phyloP scores from a whole-genome alignment of 768 basidiomycete species.

The Lactarius sp. region DNA sequence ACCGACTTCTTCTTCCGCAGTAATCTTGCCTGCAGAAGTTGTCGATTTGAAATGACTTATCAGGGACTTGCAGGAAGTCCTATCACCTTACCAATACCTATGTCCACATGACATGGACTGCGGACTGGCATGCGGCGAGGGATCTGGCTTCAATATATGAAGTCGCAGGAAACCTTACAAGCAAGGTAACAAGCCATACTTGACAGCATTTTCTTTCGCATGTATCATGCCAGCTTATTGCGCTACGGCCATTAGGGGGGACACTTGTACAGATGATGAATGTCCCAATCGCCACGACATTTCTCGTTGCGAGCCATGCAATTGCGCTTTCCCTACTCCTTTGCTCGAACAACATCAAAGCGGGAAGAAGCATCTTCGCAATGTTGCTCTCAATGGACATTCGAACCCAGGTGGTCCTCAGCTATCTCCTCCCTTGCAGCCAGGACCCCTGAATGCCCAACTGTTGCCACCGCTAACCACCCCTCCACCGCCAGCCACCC shows the following conservation, averaged over 20 bases:
- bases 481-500: neutral
- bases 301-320: constrained; percentile 27
- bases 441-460: neutral
- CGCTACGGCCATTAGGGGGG: constrained; percentile 9
- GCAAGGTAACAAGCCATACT: neutral
- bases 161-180: no score
- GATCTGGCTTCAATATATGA: no score
- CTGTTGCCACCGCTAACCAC: no score
- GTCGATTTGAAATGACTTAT: no score
- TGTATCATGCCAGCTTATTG: constrained; percentile 1
- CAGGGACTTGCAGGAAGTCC: no score
- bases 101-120: no score
- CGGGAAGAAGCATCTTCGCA: constrained; percentile 6
- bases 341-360: constrained; percentile 3
- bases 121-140: no score
- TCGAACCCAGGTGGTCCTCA: neutral
- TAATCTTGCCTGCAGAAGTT: no score
- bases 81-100: no score
- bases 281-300: constrained; percentile 27
- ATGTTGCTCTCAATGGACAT: neutral
- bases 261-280: constrained; percentile 18
- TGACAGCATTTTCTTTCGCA: neutral
- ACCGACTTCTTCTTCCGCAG: no score
- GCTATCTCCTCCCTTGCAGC: neutral
- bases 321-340: constrained; percentile 4